Evolutionary conservation across 2,329 filamentous ascomycete species (phyloP).

Genomic region (Colletotrichum magnum): DNA sequence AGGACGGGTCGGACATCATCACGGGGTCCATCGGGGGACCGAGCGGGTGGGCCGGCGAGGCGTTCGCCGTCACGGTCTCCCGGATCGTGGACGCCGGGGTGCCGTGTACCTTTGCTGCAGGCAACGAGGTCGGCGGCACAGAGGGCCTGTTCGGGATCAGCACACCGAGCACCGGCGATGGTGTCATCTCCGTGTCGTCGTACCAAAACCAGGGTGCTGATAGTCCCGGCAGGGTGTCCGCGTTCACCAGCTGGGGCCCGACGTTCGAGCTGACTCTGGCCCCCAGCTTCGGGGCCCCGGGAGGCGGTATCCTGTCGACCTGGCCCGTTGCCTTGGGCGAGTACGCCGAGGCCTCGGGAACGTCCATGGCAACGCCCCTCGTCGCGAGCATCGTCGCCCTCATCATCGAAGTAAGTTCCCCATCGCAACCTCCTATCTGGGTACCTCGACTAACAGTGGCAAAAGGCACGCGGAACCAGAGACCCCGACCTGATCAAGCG

Average conservation of each 20-base stretch:
- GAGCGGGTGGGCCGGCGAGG: conserved; percentile 66
- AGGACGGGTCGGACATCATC: conserved; percentile 64
- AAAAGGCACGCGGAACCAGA: conserved; percentile 56
- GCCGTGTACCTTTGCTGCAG: conserved; percentile 66
- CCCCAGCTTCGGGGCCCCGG: conserved; percentile 68
- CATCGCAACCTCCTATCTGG: not conserved
- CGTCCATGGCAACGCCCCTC: conserved; percentile 73
- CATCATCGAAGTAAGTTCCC: conserved; percentile 58
- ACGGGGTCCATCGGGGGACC: conserved; percentile 66
- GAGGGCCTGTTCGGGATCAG: conserved; percentile 64
- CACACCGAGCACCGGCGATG: conserved; percentile 62
- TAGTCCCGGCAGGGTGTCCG: conserved; percentile 26
- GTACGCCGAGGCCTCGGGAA: conserved; percentile 69
- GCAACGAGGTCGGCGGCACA: conserved; percentile 59
- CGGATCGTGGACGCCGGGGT: conserved; percentile 68
- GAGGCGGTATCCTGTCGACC: conserved; percentile 71
- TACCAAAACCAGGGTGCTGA: conserved; percentile 57
- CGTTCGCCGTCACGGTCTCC: conserved; percentile 64
- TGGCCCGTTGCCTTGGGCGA: conserved; percentile 61
- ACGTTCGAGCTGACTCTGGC: conserved; percentile 71
- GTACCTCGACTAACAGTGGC: not conserved
- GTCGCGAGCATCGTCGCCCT: conserved; percentile 69
- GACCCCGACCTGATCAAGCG: conserved; percentile 64
- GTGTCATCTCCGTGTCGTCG: conserved; percentile 65
- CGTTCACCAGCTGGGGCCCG: conserved; percentile 73